A percentile compares a stretch with the other conserved stretches of the same genome.
phyloP scores from a whole-genome alignment of 257 asterid genomes.

The Solanum pinnatisectum region DNA sequence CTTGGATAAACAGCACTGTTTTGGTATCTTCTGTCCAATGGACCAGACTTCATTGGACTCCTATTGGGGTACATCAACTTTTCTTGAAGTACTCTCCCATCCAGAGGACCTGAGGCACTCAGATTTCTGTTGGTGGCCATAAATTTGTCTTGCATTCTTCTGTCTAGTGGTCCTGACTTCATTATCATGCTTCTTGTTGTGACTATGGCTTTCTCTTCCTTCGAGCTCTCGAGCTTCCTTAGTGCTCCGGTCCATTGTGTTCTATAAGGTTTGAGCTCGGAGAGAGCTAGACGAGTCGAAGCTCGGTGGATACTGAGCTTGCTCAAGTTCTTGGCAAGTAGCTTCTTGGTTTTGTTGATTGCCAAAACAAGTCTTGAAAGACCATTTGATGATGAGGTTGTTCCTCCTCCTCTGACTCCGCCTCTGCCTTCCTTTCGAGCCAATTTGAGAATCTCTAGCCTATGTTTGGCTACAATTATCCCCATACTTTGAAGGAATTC shows the following conservation, averaged over 20 bases:
- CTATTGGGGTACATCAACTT: slow-evolving; percentile 12
- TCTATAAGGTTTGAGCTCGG: slow-evolving; percentile 21
- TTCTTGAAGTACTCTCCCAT: slow-evolving; percentile 22
- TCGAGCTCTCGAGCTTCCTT: slow-evolving; percentile 14
- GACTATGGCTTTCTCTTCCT: slow-evolving; percentile 5
- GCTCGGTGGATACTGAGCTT: slow-evolving; percentile 22
- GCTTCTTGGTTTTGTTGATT: slow-evolving; percentile 45
- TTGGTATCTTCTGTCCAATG: slow-evolving; percentile 13
- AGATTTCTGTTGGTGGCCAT: slow-evolving; percentile 10
- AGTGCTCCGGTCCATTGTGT: slow-evolving; percentile 37
- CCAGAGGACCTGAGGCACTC: slow-evolving; percentile 42
- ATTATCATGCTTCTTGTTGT: slow-evolving; percentile 25
- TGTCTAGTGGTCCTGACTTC: slow-evolving; percentile 42
- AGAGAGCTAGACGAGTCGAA: slow-evolving; percentile 2
- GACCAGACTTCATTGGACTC: slow-evolving; percentile 29
- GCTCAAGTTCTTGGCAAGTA: slow-evolving; percentile 35
- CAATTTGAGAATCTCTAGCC: slow-evolving; percentile 66
- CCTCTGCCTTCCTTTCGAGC: slow-evolving; percentile 28
- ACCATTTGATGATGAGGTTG: slow-evolving; percentile 17
- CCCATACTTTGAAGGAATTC: slow-evolving; percentile 77
- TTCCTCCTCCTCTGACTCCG: neutral
- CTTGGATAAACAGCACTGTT: slow-evolving; percentile 4
- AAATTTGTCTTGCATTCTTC: slow-evolving; percentile 20
- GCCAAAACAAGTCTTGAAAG: slow-evolving; percentile 45
- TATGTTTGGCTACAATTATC: slow-evolving; percentile 51